Evolutionary conservation across 2,329 filamentous ascomycete species (phyloP).

Genomic region (Neurospora sp.): DNA sequence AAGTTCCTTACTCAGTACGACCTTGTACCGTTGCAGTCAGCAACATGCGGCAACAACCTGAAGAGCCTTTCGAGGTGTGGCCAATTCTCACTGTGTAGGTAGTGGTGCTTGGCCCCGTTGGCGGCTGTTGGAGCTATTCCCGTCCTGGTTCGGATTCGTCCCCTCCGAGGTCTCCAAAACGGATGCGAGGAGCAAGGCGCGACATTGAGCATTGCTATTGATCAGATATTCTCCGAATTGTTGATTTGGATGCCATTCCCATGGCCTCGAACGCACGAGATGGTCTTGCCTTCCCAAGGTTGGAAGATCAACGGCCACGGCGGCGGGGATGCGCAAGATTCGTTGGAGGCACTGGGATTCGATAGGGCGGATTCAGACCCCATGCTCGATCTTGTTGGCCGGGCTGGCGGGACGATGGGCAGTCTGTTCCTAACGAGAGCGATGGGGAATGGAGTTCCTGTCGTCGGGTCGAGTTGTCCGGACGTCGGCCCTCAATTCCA

Average conservation of each 20-base stretch:
- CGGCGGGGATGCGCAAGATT: too few species aligned
- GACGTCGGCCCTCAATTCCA: slow-evolving; percentile 3
- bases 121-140: not conserved
- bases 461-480: not conserved
- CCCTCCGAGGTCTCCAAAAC: slow-evolving; percentile 10
- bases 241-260: not conserved
- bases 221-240: slow-evolving; percentile 13
- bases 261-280: not conserved
- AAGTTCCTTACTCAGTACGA: not conserved
- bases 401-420: not conserved
- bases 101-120: not conserved
- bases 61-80: not conserved
- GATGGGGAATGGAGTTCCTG: slow-evolving; percentile 1
- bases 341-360: too few species aligned
- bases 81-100: not conserved
- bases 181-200: slow-evolving; percentile 12
- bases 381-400: not conserved
- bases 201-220: slow-evolving; percentile 10
- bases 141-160: not conserved
- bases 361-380: not conserved
- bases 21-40: not conserved
- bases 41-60: not conserved
- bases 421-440: slow-evolving; percentile 2
- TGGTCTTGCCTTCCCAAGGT: not conserved
- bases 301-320: too few species aligned